Percentiles rank a stretch among this genome's conserved stretches.
These are phyloP conservation scores for Citropsis articulata DNA, from an alignment of 345 rosid species.

Conservation along the genomic window DNA sequence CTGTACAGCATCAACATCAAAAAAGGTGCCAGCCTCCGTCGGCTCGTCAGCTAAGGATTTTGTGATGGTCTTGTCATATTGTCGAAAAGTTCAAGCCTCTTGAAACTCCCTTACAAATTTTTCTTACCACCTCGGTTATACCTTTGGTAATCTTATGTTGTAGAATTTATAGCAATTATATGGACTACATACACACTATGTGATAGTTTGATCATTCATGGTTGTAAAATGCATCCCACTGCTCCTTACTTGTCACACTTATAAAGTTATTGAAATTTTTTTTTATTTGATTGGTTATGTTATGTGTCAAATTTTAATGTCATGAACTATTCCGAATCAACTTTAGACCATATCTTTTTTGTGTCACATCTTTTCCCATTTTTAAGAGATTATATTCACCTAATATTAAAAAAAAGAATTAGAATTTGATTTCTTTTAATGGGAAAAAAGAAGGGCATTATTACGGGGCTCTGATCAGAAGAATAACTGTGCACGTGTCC, in stretches of 20 bases:
- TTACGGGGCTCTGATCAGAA: too few species aligned
- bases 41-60: constrained; percentile 77
- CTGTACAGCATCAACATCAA: constrained; percentile 41
- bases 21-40: constrained; percentile 43
- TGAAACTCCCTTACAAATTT: neutral
- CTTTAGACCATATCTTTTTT: neutral
- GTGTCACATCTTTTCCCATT: too few species aligned
- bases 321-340: neutral
- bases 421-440: too few species aligned
- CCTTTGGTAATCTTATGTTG: neutral
- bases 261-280: neutral
- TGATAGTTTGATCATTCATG: neutral
- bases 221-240: neutral
- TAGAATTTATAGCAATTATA: neutral
- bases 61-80: constrained; percentile 66
- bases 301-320: neutral
- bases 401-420: too few species aligned
- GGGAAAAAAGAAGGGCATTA: too few species aligned
- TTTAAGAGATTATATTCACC: too few species aligned
- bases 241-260: neutral
- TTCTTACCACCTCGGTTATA: neutral
- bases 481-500: too few species aligned
- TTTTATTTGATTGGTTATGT: neutral
- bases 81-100: constrained; percentile 41
- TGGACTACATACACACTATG: neutral